These are phyloP conservation scores for Sistotremastrum suecicum DNA, from an alignment of 768 basidiomycete genomes.

Conservation along the genomic window DNA sequence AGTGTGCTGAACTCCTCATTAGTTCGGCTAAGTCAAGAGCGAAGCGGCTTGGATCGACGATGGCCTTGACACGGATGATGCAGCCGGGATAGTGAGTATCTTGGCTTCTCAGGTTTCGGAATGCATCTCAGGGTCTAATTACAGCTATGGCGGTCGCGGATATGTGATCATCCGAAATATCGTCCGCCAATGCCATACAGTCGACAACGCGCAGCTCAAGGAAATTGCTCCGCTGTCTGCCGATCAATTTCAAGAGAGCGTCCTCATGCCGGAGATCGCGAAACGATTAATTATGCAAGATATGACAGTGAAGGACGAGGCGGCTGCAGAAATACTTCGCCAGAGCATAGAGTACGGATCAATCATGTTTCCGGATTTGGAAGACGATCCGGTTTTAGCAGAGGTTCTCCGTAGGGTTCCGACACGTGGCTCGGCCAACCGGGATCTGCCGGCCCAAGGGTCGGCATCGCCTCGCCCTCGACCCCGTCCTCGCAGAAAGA, in stretches of 20 bases:
- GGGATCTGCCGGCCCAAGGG: too few relatives aligned
- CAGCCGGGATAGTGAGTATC: slow-evolving; percentile 80
- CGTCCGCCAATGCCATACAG: too few relatives aligned
- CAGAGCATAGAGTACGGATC: slow-evolving; percentile 77
- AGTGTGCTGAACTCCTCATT: slow-evolving; percentile 2
- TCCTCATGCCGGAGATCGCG: slow-evolving; percentile 86
- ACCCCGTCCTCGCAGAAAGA: too few relatives aligned
- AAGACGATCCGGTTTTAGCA: slow-evolving; percentile 18
- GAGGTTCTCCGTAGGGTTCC: too few relatives aligned
- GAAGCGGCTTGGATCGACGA: slow-evolving; percentile 53
- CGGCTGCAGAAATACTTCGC: too few relatives aligned
- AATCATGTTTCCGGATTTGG: slow-evolving; percentile 68
- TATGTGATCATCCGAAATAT: slow-evolving; percentile 68
- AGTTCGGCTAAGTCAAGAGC: slow-evolving; percentile 17
- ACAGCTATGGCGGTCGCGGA: slow-evolving; percentile 77
- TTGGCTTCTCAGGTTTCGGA: background rate
- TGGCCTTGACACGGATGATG: slow-evolving; percentile 48
- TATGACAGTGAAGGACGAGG: slow-evolving; percentile 42
- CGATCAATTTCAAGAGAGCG: slow-evolving; percentile 63
- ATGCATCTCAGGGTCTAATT: background rate
- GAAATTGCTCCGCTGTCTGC: slow-evolving; percentile 50
- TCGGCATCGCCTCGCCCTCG: too few relatives aligned
- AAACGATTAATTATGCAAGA: slow-evolving; percentile 75
- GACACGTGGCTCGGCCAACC: too few relatives aligned
- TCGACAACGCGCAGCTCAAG: slow-evolving; percentile 64